These are phyloP conservation scores for Talaromyces amestolkiae DNA, from an alignment of 2,329 filamentous ascomycete genomes.

Conservation along the genomic window DNA sequence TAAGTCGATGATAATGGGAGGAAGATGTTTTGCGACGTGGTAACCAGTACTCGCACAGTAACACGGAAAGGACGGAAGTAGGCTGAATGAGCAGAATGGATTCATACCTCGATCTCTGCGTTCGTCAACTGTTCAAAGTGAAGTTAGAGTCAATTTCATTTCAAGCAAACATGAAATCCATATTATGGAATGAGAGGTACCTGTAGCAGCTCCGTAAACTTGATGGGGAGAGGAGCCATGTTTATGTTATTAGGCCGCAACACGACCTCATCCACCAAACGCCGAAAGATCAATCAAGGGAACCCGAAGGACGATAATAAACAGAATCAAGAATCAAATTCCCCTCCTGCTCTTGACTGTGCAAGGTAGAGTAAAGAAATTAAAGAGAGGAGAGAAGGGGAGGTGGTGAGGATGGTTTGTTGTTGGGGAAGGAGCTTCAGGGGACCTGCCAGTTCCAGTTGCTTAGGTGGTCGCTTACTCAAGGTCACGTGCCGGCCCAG, in stretches of 20 bases:
- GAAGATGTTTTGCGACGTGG: constrained; percentile 8
- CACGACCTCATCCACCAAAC: constrained; percentile 44
- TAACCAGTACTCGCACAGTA: constrained; percentile 4
- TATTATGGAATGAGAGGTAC: constrained; percentile 51
- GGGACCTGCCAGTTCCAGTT: constrained; percentile 19
- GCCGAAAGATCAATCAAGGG: constrained; percentile 25
- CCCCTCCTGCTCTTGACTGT: constrained; percentile 5
- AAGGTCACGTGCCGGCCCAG: constrained; percentile 17
- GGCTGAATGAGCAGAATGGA: constrained; percentile 17
- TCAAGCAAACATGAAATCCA: constrained; percentile 1
- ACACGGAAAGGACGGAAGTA: constrained; percentile 20
- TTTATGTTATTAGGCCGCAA: constrained; percentile 43
- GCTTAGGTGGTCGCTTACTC: constrained; percentile 21
- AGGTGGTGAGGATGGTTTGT: constrained; percentile 14
- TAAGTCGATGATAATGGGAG: not conserved
- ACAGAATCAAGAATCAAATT: constrained; percentile 16
- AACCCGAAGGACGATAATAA: constrained; percentile 4
- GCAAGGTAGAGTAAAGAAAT: constrained; percentile 14
- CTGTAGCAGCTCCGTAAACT: constrained; percentile 88
- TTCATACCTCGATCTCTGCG: constrained; percentile 54
- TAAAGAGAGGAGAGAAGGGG: constrained; percentile 13
- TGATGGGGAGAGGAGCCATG: constrained; percentile 74
- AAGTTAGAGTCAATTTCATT: constrained; percentile 32
- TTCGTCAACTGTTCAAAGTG: constrained; percentile 48
- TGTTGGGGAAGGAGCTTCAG: constrained; percentile 22